Conservation (phyloP, 306 rosid genomes). For the Ziziphus jujuba region DNA sequence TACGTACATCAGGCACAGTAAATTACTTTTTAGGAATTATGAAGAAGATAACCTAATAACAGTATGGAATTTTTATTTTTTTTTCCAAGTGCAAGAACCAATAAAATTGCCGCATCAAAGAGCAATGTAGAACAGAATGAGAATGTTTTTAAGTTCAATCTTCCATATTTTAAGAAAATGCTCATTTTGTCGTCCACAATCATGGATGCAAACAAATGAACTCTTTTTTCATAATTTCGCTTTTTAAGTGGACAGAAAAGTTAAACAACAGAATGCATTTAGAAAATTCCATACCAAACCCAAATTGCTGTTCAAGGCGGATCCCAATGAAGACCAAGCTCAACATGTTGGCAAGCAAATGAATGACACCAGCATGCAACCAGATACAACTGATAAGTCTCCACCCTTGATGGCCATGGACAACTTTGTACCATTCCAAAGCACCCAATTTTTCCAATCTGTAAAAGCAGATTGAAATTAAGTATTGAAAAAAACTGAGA, state of each 20-base stretch:
- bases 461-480: conserved; percentile 4
- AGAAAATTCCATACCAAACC: conserved; percentile 35
- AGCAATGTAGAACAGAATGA: neutral
- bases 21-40: neutral
- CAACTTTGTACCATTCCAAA: conserved; percentile 37
- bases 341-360: conserved; percentile 52
- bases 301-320: conserved; percentile 57
- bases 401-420: conserved; percentile 43
- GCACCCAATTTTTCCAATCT: conserved; percentile 55
- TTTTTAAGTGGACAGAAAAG: neutral
- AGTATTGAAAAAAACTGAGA: neutral
- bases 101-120: neutral
- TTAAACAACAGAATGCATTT: neutral
- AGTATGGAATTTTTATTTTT: neutral
- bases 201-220: too few species aligned
- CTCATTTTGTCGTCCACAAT: too few species aligned
- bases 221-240: too few species aligned
- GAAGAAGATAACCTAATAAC: neutral
- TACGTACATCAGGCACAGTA: neutral
- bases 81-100: neutral
- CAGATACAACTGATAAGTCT: conserved; percentile 47
- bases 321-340: conserved; percentile 51
- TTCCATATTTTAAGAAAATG: too few species aligned
- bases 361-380: conserved; percentile 58
- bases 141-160: too few species aligned